phyloP scores from a whole-genome alignment of 192 early-diverging fungal genomes.

The Coemansia sp. region DNA sequence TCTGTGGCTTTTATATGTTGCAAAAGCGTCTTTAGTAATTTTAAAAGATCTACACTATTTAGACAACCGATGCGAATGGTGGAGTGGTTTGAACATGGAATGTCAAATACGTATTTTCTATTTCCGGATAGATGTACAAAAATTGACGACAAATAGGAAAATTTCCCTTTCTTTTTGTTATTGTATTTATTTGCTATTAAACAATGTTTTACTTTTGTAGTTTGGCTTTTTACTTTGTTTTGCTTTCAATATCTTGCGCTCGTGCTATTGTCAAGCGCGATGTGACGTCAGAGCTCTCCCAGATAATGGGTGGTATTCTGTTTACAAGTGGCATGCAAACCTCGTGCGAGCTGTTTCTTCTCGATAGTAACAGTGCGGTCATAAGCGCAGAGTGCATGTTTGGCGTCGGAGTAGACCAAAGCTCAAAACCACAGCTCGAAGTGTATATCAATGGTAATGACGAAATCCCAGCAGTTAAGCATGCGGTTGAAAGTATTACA shows the following conservation, averaged over 20 bases:
- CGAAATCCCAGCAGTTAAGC: not conserved
- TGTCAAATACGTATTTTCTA: too few relatives aligned
- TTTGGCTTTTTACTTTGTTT: not conserved
- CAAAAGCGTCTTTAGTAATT: too few relatives aligned
- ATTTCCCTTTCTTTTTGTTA: not conserved
- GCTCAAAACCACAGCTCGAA: conserved; percentile 2
- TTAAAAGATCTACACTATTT: too few relatives aligned
- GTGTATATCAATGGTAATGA: conserved; percentile 12
- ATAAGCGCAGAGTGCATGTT: conserved; percentile 11
- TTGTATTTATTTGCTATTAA: not conserved
- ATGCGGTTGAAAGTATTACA: conserved; percentile 6
- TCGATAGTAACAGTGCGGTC: conserved; percentile 6
- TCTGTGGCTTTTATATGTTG: too few relatives aligned
- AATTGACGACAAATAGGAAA: too few relatives aligned
- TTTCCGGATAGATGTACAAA: too few relatives aligned
- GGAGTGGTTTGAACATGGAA: too few relatives aligned
- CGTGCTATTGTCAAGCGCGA: not conserved
- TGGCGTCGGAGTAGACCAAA: conserved; percentile 5
- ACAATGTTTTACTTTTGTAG: not conserved
- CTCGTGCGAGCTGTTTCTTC: conserved; percentile 9
- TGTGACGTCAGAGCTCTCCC: not conserved
- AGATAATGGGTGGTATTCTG: conserved; percentile 11
- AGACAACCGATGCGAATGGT: too few relatives aligned
- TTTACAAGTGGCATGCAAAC: conserved; percentile 13
- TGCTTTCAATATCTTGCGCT: not conserved